Conservation (phyloP, 192 early-diverging fungal species). For the Coemansia sp. region DNA sequence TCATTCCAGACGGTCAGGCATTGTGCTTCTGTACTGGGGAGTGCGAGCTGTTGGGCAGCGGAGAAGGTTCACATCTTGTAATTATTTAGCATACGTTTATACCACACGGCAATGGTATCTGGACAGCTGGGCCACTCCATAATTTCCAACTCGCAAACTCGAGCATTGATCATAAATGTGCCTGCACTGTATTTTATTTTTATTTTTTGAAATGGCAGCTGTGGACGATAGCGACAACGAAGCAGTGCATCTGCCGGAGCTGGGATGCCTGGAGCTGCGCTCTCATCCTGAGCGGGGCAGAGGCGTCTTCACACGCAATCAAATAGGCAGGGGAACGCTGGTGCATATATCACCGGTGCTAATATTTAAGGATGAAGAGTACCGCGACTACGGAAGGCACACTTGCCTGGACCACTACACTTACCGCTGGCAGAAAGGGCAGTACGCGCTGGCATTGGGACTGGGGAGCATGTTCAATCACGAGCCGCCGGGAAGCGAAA, state of each 20-base stretch:
- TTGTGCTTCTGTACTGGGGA: too few relatives aligned
- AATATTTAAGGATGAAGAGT: conserved; percentile 56
- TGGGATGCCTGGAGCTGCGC: conserved; percentile 51
- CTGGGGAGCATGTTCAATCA: conserved; percentile 71
- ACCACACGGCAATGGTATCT: too few relatives aligned
- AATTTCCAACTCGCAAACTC: too few relatives aligned
- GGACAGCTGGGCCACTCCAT: too few relatives aligned
- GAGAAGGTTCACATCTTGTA: too few relatives aligned
- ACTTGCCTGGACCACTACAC: conserved; percentile 67
- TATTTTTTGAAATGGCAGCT: background rate
- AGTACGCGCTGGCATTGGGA: conserved; percentile 61
- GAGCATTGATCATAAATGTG: too few relatives aligned
- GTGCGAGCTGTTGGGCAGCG: too few relatives aligned
- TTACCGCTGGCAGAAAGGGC: conserved; percentile 58
- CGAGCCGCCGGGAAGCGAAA: conserved; percentile 50
- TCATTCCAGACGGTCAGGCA: too few relatives aligned
- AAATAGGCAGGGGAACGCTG: conserved; percentile 41
- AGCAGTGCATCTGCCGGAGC: conserved; percentile 11
- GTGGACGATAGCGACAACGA: background rate
- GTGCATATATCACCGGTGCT: conserved; percentile 63
- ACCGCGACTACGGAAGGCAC: conserved; percentile 56
- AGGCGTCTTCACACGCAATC: conserved; percentile 54
- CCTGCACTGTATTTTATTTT: too few relatives aligned
- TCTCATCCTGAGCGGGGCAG: conserved; percentile 56
- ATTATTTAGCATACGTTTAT: too few relatives aligned